Percentiles rank a stretch among this genome's conserved stretches.
Evolutionary conservation across 2,329 filamentous ascomycete species (phyloP).

Genomic region (Xylariaceae sp.): DNA sequence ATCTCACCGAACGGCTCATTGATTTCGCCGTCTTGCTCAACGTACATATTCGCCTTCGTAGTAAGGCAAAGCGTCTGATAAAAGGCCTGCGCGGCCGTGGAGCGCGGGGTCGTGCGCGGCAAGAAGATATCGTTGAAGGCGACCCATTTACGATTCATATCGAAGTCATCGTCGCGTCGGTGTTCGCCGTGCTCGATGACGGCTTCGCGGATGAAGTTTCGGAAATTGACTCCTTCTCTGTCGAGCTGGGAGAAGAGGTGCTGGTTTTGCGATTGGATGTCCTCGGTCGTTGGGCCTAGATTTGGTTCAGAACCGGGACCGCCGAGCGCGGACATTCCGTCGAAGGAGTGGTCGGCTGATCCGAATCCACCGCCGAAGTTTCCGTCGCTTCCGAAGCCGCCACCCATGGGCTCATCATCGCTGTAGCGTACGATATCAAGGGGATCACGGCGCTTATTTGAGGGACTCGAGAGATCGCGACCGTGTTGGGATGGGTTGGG

Average conservation of each 20-base stretch:
- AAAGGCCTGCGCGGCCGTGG: slow-evolving; percentile 69
- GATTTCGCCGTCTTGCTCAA: slow-evolving; percentile 52
- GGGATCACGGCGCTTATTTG: slow-evolving; percentile 34
- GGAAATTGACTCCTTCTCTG: slow-evolving; percentile 42
- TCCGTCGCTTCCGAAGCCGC: slow-evolving; percentile 33
- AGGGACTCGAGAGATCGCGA: slow-evolving; percentile 39
- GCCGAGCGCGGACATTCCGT: slow-evolving; percentile 21
- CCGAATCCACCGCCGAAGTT: slow-evolving; percentile 29
- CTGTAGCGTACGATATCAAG: slow-evolving; percentile 45
- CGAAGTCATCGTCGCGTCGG: slow-evolving; percentile 29
- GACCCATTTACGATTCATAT: slow-evolving; percentile 42
- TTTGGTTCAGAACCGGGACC: neutral
- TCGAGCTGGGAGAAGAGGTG: slow-evolving; percentile 34
- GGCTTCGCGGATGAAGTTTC: slow-evolving; percentile 38
- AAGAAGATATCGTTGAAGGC: slow-evolving; percentile 65
- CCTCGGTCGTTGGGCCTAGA: slow-evolving; percentile 11
- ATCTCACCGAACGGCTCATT: slow-evolving; percentile 44
- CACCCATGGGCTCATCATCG: slow-evolving; percentile 35
- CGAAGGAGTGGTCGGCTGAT: slow-evolving; percentile 33
- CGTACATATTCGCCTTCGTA: slow-evolving; percentile 57
- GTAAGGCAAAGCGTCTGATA: slow-evolving; percentile 68
- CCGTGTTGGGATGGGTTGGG: slow-evolving; percentile 37
- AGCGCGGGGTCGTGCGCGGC: slow-evolving; percentile 46
- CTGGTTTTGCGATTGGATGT: slow-evolving; percentile 23
- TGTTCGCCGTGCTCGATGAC: slow-evolving; percentile 31